A percentile compares a stretch with the other conserved stretches of the same genome.
Conservation (phyloP, 1,284 basidiomycete genomes). For the Ceratobasidium sp. region DNA sequence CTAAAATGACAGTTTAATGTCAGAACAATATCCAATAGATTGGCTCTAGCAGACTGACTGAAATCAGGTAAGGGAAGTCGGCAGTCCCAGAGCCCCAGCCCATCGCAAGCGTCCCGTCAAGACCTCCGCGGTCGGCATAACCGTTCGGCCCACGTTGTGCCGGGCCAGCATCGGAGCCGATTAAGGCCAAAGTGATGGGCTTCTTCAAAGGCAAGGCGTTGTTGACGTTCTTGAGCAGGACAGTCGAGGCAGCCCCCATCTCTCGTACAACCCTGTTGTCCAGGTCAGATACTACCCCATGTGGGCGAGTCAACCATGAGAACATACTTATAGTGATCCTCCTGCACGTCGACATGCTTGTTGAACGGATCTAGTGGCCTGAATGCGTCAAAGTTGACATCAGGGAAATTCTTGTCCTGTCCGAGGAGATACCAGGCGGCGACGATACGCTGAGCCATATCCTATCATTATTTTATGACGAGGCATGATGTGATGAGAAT, state of each 20-base stretch:
- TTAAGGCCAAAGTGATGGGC: slow-evolving; percentile 39
- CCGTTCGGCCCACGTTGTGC: slow-evolving; percentile 54
- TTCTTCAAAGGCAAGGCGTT: slow-evolving; percentile 42
- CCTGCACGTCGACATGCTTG: slow-evolving; percentile 42
- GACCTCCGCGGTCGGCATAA: slow-evolving; percentile 54
- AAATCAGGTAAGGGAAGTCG: slow-evolving; percentile 56
- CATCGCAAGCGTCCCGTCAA: slow-evolving; percentile 53
- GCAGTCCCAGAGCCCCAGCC: slow-evolving; percentile 58
- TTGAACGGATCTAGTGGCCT: slow-evolving; percentile 56
- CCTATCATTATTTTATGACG: no score
- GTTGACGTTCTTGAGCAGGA: slow-evolving; percentile 80
- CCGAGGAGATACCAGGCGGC: slow-evolving; percentile 49
- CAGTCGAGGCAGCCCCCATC: slow-evolving; percentile 76
- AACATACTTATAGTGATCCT: slow-evolving; percentile 49
- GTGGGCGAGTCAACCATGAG: not conserved
- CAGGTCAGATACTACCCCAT: not conserved
- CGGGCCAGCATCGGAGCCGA: slow-evolving; percentile 52
- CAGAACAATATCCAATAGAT: slow-evolving; percentile 41
- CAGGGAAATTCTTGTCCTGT: slow-evolving; percentile 47
- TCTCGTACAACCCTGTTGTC: slow-evolving; percentile 62
- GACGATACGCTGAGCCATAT: slow-evolving; percentile 46
- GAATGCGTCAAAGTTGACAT: slow-evolving; percentile 40
- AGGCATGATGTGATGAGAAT: no score
- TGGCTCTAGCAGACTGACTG: slow-evolving; percentile 51
- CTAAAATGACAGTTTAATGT: slow-evolving; percentile 12